Conservation (phyloP, 129 eudicot species). For the Chrysanthemum lavandulifolium region DNA sequence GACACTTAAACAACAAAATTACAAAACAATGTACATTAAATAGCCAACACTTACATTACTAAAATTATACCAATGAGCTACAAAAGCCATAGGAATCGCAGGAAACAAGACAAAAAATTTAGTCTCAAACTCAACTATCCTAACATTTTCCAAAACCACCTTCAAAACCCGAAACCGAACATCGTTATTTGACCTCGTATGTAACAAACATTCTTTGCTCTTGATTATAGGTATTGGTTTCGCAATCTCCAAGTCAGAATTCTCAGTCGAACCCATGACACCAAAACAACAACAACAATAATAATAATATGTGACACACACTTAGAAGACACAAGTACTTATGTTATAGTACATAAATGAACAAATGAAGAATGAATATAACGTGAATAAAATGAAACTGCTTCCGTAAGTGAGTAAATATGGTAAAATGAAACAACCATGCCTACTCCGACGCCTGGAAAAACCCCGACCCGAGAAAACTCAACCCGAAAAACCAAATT, state of each 20-base stretch:
- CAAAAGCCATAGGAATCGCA: conserved; percentile 70
- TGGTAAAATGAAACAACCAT: conserved; percentile 12
- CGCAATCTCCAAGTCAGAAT: conserved; percentile 28
- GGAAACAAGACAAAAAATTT: conserved; percentile 67
- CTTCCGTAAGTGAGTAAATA: neutral
- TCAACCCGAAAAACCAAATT: no score
- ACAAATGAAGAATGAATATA: neutral
- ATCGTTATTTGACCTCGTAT: conserved; percentile 49
- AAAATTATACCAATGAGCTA: conserved; percentile 44
- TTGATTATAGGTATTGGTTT: conserved; percentile 16
- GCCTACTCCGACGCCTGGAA: no score
- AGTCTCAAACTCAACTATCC: conserved; percentile 66
- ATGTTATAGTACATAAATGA: no score
- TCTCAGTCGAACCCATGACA: conserved; percentile 35
- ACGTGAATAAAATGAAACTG: neutral
- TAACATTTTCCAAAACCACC: conserved; percentile 47
- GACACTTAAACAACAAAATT: neutral
- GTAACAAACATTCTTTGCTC: conserved; percentile 52
- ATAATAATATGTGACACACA: neutral
- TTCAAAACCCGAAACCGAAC: conserved; percentile 38
- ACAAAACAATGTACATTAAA: neutral
- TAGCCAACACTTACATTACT: conserved; percentile 47
- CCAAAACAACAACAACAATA: neutral
- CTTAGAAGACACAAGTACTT: neutral
- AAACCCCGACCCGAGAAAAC: no score